These are phyloP conservation scores for Geranium incanum DNA, from an alignment of 441 rosid genomes.

Conservation along the genomic window DNA sequence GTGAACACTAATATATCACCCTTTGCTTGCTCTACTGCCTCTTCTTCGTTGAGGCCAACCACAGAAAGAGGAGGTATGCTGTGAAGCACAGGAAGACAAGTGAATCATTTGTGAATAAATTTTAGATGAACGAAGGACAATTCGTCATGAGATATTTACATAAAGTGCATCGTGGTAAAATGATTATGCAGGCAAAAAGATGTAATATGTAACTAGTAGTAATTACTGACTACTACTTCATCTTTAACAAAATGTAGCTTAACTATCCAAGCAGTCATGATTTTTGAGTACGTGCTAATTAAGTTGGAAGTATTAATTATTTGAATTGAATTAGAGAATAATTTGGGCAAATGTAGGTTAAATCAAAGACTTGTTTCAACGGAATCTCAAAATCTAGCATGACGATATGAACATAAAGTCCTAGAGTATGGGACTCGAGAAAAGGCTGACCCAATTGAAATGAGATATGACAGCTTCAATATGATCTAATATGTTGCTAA, in stretches of 20 bases:
- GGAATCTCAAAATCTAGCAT: no score
- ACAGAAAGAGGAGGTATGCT: conserved; percentile 91
- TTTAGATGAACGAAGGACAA: neutral
- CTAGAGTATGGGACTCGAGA: neutral
- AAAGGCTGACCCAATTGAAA: neutral
- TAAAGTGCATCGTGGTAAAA: neutral
- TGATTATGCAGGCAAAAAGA: neutral
- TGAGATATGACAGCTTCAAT: neutral
- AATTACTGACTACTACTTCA: neutral
- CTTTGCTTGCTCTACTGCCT: conserved; percentile 72
- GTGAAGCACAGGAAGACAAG: conserved; percentile 22
- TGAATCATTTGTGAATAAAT: neutral
- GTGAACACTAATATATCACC: conserved; percentile 81
- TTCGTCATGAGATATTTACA: neutral
- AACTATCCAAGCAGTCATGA: neutral
- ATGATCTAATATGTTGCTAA: neutral
- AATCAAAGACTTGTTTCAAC: no score
- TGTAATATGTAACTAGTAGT: neutral
- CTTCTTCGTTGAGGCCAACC: conserved; percentile 88
- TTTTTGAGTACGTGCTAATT: neutral
- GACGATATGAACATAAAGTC: no score
- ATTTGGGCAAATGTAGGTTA: no score
- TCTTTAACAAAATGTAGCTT: neutral
- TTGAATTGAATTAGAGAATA: neutral
- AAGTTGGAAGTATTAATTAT: neutral